Base-by-base conservation (phyloP, 805 yeast genomes). In the Wickerhamomyces strasburgensis region DNA sequence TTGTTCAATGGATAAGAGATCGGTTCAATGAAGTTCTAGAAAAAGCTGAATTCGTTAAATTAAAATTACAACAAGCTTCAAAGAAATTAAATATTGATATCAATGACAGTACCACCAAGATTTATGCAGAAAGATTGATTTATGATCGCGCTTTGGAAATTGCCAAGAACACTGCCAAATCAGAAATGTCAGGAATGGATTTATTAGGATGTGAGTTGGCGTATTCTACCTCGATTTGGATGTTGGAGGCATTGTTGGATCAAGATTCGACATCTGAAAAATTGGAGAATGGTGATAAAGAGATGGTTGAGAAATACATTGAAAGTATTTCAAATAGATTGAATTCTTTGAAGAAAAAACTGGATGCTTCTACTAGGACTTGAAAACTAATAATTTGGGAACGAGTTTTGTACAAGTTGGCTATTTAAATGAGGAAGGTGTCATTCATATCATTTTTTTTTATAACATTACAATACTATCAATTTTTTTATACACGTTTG, bases 91-190 rank as follows among this genome's bases (percentile, higher is more conserved):
- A 36, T 2, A 31, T 40, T n/a, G 40, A 39, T 29, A 32, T 26
- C 36, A 31, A 6, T 33, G 37, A 14, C 41, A 46, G 33, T n/a
- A n/a, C n/a, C n/a, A 33, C 32, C n/a, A 49, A 38, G 47, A 69
- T 79, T 6, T 71, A 80, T 37, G 86, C 95, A 3, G 97, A 90
- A 58, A 84, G 84, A 54, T 68, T 89, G 46, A 76, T 89, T 18
- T 93, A 90, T 61, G 96, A 93, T 51, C 70, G 98, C 33, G 97
- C 98, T 2, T 70, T 90, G 52, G 98, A 90, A 53, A 85, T 89
- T 67, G 84, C 96, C 3, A 75, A 95, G 50, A 78, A 78, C 34
- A 96, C 98, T 1, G 98, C 98, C 0, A 81, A 84, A 38, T 79
- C 82, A 56, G 98, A 90, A 61, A 68, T 88, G 50, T 75, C 72